A percentile compares a stretch with the other conserved stretches of the same genome.
Evolutionary conservation across 495 filamentous ascomycete genomes (phyloP).

Genomic region (Oidiodendron maius): DNA sequence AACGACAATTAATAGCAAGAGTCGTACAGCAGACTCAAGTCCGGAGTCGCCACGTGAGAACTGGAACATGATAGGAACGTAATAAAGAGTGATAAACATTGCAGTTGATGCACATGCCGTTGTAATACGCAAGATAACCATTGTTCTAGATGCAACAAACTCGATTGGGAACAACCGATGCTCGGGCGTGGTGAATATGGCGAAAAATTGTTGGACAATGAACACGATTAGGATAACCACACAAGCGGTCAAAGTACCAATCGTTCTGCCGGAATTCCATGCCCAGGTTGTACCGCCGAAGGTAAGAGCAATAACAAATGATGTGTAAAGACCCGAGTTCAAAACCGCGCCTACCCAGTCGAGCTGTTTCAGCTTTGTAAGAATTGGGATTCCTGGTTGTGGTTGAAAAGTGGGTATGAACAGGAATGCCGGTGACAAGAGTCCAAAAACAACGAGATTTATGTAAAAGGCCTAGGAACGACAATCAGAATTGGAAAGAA

Average conservation of each 20-base stretch:
- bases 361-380: conserved; percentile 3
- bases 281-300: conserved; percentile 43
- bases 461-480: conserved; percentile 13
- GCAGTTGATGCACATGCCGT: conserved; percentile 27
- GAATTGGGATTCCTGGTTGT: not conserved
- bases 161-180: conserved; percentile 48
- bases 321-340: conserved; percentile 27
- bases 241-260: conserved; percentile 39
- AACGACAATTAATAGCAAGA: conserved; percentile 33
- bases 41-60: conserved; percentile 34
- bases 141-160: conserved; percentile 31
- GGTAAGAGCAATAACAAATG: conserved; percentile 34
- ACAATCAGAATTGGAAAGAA: too few relatives aligned
- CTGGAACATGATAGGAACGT: conserved; percentile 44
- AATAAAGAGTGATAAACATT: conserved; percentile 41
- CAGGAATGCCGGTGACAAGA: conserved; percentile 6
- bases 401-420: conserved; percentile 6
- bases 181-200: conserved; percentile 37
- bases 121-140: conserved; percentile 15
- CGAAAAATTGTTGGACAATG: conserved; percentile 37
- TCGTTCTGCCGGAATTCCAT: conserved; percentile 39
- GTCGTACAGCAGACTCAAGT: conserved; percentile 32
- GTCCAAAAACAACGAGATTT: conserved; percentile 5
- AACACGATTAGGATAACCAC: conserved; percentile 41
- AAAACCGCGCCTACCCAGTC: conserved; percentile 28